Conservation (phyloP, 2,329 filamentous ascomycete genomes). For the Blumeria graminis region DNA sequence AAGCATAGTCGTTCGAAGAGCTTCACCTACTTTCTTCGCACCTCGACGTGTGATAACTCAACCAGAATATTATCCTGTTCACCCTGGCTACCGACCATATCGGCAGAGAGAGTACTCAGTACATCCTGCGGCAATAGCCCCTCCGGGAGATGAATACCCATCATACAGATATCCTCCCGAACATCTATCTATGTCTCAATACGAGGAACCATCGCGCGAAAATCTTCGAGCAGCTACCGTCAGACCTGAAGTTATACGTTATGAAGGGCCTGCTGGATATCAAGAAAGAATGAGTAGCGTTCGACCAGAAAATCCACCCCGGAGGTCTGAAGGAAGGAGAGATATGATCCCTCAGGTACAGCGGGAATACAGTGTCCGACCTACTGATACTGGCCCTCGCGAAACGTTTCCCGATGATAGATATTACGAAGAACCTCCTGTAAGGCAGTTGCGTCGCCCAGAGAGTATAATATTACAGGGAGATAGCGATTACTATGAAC, state of each 20-base stretch:
- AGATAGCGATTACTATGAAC: not conserved
- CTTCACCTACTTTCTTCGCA: conserved; percentile 25
- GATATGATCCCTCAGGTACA: conserved; percentile 9
- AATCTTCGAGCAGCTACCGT: conserved; percentile 27
- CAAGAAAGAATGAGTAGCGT: conserved; percentile 20
- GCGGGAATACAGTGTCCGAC: conserved; percentile 13
- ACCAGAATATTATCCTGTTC: conserved; percentile 27
- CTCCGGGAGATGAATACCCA: conserved; percentile 17
- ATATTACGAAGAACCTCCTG: conserved; percentile 10
- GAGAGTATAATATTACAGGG: not conserved
- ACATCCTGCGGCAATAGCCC: conserved; percentile 18
- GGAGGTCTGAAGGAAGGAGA: conserved; percentile 14
- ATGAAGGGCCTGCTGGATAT: conserved; percentile 20
- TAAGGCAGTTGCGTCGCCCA: not conserved
- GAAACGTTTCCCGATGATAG: conserved; percentile 9
- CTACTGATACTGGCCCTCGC: conserved; percentile 8
- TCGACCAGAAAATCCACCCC: conserved; percentile 19
- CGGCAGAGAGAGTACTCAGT: conserved; percentile 32
- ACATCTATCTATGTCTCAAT: conserved; percentile 13
- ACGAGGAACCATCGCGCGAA: conserved; percentile 25
- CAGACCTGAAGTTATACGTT: conserved; percentile 24
- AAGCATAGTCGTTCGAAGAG: conserved; percentile 20
- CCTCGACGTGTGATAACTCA: conserved; percentile 35
- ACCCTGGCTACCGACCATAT: conserved; percentile 23
- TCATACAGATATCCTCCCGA: conserved; percentile 18